Conservation (phyloP, 306 rosid genomes). For the Quercus suber region DNA sequence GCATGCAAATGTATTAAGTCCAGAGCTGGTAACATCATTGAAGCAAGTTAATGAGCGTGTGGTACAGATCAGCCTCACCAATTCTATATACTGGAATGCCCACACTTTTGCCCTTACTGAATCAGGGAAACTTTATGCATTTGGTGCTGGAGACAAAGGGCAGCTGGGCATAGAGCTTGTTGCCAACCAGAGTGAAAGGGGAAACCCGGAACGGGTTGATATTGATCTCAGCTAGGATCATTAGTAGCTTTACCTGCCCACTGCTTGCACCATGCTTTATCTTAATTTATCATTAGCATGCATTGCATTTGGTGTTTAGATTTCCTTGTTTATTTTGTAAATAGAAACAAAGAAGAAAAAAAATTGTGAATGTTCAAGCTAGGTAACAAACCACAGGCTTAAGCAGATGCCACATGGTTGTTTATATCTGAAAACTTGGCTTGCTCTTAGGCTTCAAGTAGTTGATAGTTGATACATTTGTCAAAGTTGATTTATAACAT, state of each 20-base stretch:
- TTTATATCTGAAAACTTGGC: slow-evolving; percentile 35
- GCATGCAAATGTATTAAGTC: slow-evolving; percentile 60
- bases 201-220: slow-evolving; percentile 66
- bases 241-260: slow-evolving; percentile 12
- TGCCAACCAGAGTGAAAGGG: slow-evolving; percentile 76
- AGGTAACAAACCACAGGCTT: slow-evolving; percentile 42
- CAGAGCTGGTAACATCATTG: slow-evolving; percentile 73
- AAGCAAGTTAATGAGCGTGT: slow-evolving; percentile 71
- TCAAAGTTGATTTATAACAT: slow-evolving; percentile 37
- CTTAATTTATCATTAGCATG: slow-evolving; percentile 46
- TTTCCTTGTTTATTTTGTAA: slow-evolving; percentile 54
- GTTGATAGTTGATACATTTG: slow-evolving; percentile 50
- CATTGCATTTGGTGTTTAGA: slow-evolving; percentile 54
- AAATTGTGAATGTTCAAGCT: slow-evolving; percentile 42
- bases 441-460: slow-evolving; percentile 47
- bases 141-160: slow-evolving; percentile 96
- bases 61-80: slow-evolving; percentile 87
- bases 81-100: slow-evolving; percentile 88
- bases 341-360: slow-evolving; percentile 40
- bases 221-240: slow-evolving; percentile 65
- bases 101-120: slow-evolving; percentile 94
- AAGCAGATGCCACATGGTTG: slow-evolving; percentile 32
- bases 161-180: slow-evolving; percentile 79
- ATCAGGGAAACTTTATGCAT: slow-evolving; percentile 86
- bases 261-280: slow-evolving; percentile 27